A percentile compares a stretch with the other conserved stretches of the same genome.
Evolutionary conservation across 129 eudicot genomes (phyloP).

Genomic region (Escallonia rubra): DNA sequence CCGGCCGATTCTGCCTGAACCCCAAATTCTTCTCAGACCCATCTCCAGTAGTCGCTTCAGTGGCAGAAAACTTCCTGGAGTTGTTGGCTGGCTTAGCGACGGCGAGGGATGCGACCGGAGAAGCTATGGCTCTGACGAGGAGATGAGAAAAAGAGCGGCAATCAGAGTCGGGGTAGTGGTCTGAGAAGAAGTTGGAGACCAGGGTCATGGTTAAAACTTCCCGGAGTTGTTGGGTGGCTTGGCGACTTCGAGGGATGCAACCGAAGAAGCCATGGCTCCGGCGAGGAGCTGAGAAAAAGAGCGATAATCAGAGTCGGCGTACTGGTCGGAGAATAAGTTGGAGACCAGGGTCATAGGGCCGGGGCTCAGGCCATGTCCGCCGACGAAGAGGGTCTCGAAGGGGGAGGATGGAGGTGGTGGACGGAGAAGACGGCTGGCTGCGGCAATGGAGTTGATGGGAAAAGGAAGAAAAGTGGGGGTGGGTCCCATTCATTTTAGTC

Average conservation of each 20-base stretch:
- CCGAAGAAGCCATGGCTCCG: too few relatives aligned
- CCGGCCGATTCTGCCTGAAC: slow-evolving; percentile 69
- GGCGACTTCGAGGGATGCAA: too few relatives aligned
- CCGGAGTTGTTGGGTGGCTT: too few relatives aligned
- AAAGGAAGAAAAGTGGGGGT: too few relatives aligned
- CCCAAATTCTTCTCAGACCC: slow-evolving; percentile 31
- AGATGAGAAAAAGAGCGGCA: slow-evolving; percentile 84
- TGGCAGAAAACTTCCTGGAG: slow-evolving; percentile 6
- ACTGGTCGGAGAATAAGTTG: too few relatives aligned
- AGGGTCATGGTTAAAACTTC: slow-evolving; percentile 85
- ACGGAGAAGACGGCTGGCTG: too few relatives aligned
- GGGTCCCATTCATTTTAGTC: too few relatives aligned
- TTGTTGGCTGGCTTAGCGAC: background rate
- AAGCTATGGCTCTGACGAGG: slow-evolving; percentile 83
- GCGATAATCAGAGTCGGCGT: too few relatives aligned
- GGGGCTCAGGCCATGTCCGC: slow-evolving; percentile 74
- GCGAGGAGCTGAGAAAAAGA: too few relatives aligned
- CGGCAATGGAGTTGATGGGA: too few relatives aligned
- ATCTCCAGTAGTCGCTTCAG: slow-evolving; percentile 10
- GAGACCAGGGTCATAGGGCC: slow-evolving; percentile 92
- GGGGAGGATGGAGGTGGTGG: slow-evolving; percentile 72
- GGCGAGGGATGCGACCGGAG: slow-evolving; percentile 42
- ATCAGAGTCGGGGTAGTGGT: slow-evolving; percentile 44
- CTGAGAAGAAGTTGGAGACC: slow-evolving; percentile 67
- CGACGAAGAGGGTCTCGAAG: slow-evolving; percentile 50